These are phyloP conservation scores for Linum trigynum DNA, from an alignment of 345 rosid species.

Conservation along the genomic window DNA sequence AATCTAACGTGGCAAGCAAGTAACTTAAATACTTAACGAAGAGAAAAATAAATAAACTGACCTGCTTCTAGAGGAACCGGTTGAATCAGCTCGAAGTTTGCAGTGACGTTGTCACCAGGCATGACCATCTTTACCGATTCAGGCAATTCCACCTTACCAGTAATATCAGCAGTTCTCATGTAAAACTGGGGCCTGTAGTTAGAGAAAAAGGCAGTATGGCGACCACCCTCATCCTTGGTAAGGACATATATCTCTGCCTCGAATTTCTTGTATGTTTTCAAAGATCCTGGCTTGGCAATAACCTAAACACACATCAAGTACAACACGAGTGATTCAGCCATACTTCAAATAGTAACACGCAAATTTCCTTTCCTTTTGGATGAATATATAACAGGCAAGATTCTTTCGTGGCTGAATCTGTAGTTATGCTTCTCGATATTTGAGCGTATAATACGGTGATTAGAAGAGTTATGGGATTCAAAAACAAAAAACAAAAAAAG, in stretches of 20 bases:
- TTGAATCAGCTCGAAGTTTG: slow-evolving; percentile 60
- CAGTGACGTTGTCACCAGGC: slow-evolving; percentile 95
- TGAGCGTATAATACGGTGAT: neutral
- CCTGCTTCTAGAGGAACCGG: slow-evolving; percentile 81
- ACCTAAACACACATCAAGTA: slow-evolving; percentile 40
- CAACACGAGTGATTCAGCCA: neutral
- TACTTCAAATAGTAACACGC: neutral
- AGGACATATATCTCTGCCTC: slow-evolving; percentile 98
- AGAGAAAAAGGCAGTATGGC: slow-evolving; percentile 81
- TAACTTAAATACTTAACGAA: neutral
- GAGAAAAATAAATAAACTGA: slow-evolving; percentile 15
- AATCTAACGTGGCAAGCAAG: neutral
- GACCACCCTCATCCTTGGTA: slow-evolving; percentile 96
- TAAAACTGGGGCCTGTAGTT: slow-evolving; percentile 94
- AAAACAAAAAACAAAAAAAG: no score
- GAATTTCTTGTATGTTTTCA: slow-evolving; percentile 77
- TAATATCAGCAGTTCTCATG: slow-evolving; percentile 86
- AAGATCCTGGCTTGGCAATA: slow-evolving; percentile 85
- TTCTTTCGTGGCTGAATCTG: neutral
- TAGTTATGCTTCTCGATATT: neutral
- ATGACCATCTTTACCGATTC: slow-evolving; percentile 85
- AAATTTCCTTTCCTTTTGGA: no score
- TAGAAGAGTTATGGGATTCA: neutral
- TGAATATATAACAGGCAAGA: neutral
- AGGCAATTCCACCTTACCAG: slow-evolving; percentile 79